These are phyloP conservation scores for Tolypocladium amazonense DNA, from an alignment of 2,329 filamentous ascomycete species.

Conservation along the genomic window DNA sequence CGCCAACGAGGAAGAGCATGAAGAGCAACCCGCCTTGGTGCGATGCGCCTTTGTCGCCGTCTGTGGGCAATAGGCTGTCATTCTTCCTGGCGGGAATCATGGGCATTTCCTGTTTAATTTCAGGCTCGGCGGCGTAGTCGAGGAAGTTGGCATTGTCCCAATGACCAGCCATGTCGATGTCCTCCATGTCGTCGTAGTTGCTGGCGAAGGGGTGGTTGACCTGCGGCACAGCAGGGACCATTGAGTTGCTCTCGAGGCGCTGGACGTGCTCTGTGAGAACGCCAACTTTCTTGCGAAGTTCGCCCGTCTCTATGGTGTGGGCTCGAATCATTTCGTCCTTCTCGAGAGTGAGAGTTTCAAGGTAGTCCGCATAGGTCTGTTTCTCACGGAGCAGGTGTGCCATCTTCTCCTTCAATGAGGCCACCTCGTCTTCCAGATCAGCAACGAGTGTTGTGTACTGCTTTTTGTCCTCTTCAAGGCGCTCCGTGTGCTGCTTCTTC, in stretches of 20 bases:
- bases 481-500: slow-evolving; percentile 97
- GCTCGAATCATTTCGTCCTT: slow-evolving; percentile 84
- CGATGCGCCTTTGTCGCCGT: slow-evolving; percentile 56
- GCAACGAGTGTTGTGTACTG: slow-evolving; percentile 67
- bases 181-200: slow-evolving; percentile 74
- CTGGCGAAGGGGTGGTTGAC: slow-evolving; percentile 55
- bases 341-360: slow-evolving; percentile 69
- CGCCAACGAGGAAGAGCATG: slow-evolving; percentile 94
- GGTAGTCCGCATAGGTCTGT: slow-evolving; percentile 62
- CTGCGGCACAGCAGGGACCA: slow-evolving; percentile 17
- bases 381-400: slow-evolving; percentile 64
- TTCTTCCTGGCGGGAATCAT: slow-evolving; percentile 43
- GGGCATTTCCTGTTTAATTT: slow-evolving; percentile 50
- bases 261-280: slow-evolving; percentile 66
- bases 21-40: slow-evolving; percentile 69
- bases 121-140: slow-evolving; percentile 54
- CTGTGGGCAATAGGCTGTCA: slow-evolving; percentile 22
- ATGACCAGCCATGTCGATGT: slow-evolving; percentile 66
- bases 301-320: slow-evolving; percentile 83
- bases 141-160: slow-evolving; percentile 73
- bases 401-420: slow-evolving; percentile 55
- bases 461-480: slow-evolving; percentile 95
- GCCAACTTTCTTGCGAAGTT: slow-evolving; percentile 85
- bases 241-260: slow-evolving; percentile 53
- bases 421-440: slow-evolving; percentile 69